Evolutionary conservation across 2,329 filamentous ascomycete genomes (phyloP).

Genomic region (Corinectria fuckeliana): DNA sequence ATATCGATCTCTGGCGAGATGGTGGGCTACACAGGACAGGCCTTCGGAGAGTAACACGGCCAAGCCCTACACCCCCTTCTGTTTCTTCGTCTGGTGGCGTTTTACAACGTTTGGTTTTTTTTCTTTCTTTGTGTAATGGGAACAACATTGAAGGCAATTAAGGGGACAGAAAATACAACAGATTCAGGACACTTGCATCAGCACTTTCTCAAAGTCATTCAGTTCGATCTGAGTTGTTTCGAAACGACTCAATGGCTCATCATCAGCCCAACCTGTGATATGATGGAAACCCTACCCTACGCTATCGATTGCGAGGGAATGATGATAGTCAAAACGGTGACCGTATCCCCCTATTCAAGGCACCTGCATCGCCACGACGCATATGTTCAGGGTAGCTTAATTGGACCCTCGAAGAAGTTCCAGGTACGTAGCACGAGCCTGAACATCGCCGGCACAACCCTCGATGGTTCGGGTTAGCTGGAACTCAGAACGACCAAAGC

Average conservation of each 20-base stretch:
- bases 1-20: background rate
- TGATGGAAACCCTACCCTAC: too few species aligned
- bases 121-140: background rate
- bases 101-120: slow-evolving; percentile 1
- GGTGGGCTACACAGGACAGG: background rate
- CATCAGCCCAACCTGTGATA: too few species aligned
- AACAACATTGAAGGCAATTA: background rate
- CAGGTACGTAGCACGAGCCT: slow-evolving; percentile 11
- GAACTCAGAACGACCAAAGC: slow-evolving; percentile 16
- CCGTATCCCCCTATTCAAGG: too few species aligned
- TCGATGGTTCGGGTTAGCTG: slow-evolving; percentile 8
- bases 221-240: too few species aligned
- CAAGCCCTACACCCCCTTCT: background rate
- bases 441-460: slow-evolving; percentile 9
- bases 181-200: too few species aligned
- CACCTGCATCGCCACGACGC: too few species aligned
- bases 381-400: too few species aligned
- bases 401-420: too few species aligned
- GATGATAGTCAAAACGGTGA: too few species aligned
- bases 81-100: slow-evolving; percentile 1
- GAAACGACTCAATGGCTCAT: too few species aligned
- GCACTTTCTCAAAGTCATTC: too few species aligned
- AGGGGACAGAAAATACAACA: slow-evolving; percentile 5
- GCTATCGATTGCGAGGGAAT: too few species aligned
- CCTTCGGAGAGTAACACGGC: background rate